Percentiles rank a stretch among this genome's conserved stretches.
Evolutionary conservation across 2,329 filamentous ascomycete genomes (phyloP).

Genomic region (Diplodia corticola): DNA sequence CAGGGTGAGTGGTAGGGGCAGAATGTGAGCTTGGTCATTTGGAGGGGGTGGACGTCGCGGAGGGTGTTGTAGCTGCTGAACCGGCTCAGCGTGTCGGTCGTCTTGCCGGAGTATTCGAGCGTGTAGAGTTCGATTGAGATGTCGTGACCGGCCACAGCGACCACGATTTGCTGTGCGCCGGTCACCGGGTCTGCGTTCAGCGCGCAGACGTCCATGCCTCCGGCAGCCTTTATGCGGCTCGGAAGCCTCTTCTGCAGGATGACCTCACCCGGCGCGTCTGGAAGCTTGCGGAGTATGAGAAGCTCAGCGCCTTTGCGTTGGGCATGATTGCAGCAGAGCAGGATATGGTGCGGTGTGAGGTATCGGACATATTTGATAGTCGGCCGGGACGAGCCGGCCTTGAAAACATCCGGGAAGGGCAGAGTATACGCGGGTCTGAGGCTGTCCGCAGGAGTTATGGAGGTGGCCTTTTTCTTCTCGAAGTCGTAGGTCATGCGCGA

Average conservation of each 20-base stretch:
- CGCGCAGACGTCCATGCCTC: constrained; percentile 74
- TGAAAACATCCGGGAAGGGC: constrained; percentile 36
- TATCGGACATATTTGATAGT: constrained; percentile 60
- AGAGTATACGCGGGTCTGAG: constrained; percentile 33
- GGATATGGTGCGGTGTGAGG: constrained; percentile 53
- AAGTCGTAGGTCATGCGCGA: constrained; percentile 59
- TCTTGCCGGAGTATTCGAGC: constrained; percentile 64
- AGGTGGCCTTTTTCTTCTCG: constrained; percentile 38
- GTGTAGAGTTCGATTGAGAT: constrained; percentile 77
- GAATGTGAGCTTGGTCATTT: constrained; percentile 58
- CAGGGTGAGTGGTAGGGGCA: constrained; percentile 47
- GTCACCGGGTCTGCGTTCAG: constrained; percentile 57
- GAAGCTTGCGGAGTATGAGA: constrained; percentile 60
- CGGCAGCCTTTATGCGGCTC: constrained; percentile 68
- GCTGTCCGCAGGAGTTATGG: constrained; percentile 33
- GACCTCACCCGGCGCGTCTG: constrained; percentile 55
- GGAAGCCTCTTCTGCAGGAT: constrained; percentile 61
- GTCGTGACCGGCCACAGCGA: constrained; percentile 80
- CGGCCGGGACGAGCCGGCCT: constrained; percentile 43
- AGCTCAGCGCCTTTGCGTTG: constrained; percentile 58
- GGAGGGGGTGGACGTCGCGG: constrained; percentile 56
- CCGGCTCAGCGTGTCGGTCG: constrained; percentile 46
- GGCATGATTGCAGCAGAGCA: constrained; percentile 58
- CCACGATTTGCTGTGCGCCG: constrained; percentile 71
- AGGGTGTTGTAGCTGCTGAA: constrained; percentile 55